Conservation (phyloP, 352 stramenopile genomes). For the Phytophthora idaei region DNA sequence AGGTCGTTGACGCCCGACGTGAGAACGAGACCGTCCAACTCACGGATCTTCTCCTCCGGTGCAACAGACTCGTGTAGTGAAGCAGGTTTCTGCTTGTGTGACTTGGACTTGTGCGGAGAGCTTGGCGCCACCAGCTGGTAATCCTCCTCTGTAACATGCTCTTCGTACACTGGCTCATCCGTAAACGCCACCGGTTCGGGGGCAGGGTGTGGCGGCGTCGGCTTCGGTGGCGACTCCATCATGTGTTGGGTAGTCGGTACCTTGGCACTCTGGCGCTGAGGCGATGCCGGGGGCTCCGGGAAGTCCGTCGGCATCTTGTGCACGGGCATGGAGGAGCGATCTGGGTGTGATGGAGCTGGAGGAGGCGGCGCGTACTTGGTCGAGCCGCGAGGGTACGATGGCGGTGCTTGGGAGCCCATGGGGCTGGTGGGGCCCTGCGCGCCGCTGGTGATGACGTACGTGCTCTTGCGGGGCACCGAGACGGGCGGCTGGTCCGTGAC, state of each 20-base stretch:
- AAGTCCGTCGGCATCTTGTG: constrained; percentile 42
- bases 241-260: constrained; percentile 25
- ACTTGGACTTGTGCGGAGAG: constrained; percentile 26
- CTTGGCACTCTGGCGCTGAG: constrained; percentile 44
- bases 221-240: constrained; percentile 19
- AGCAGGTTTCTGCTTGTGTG: constrained; percentile 20
- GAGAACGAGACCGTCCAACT: constrained; percentile 48
- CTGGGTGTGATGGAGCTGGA: constrained; percentile 22
- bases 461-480: constrained; percentile 58
- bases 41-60: constrained; percentile 33
- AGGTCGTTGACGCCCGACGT: constrained; percentile 53
- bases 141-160: not conserved
- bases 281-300: constrained; percentile 28
- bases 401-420: constrained; percentile 51
- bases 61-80: constrained; percentile 36
- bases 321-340: constrained; percentile 40
- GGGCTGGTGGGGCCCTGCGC: constrained; percentile 59
- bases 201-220: constrained; percentile 4
- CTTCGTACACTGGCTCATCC: constrained; percentile 20
- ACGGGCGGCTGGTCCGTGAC: constrained; percentile 49
- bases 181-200: constrained; percentile 24
- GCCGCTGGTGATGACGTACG: constrained; percentile 71
- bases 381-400: constrained; percentile 35
- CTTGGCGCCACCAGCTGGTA: constrained; percentile 2
- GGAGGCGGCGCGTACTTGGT: constrained; percentile 30